Conservation (phyloP, 352 stramenopile species). For the Thalassiosira mediterranea region DNA sequence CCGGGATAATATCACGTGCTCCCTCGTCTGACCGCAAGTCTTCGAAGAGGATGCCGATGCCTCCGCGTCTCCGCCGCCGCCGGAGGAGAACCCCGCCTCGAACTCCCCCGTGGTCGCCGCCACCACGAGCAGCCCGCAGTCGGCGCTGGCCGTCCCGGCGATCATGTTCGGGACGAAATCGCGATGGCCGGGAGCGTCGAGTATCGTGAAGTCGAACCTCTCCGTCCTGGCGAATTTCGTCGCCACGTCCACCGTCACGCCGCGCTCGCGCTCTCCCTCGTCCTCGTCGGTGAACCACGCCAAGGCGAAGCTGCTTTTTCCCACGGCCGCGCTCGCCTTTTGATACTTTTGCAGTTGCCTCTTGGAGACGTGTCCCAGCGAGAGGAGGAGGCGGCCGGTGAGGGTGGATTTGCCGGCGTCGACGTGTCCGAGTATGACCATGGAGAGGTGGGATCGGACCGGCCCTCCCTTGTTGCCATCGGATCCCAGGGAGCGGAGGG, state of each 20-base stretch:
- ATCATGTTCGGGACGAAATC: conserved; percentile 99
- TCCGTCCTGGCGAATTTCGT: conserved; percentile 91
- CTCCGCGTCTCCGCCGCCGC: background rate
- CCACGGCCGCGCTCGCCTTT: conserved; percentile 84
- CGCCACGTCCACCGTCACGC: conserved; percentile 97
- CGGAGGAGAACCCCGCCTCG: conserved; percentile 90
- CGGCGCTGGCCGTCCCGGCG: conserved; percentile 87
- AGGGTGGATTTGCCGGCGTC: conserved; percentile 96
- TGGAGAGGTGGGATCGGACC: conserved; percentile 82
- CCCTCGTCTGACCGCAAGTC: conserved; percentile 93
- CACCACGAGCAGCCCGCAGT: conserved; percentile 91
- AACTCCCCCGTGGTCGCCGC: conserved; percentile 91
- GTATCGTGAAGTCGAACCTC: conserved; percentile 91
- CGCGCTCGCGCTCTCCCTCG: conserved; percentile 88
- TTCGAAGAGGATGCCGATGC: conserved; percentile 52
- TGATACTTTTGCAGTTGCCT: conserved; percentile 62
- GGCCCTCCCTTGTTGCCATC: conserved; percentile 1
- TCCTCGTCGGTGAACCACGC: conserved; percentile 89
- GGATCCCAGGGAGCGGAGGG: conserved; percentile 22
- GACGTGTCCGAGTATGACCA: conserved; percentile 97
- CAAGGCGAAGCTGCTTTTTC: conserved; percentile 95
- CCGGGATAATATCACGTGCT: conserved; percentile 94
- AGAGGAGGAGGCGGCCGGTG: conserved; percentile 93
- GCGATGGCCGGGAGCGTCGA: conserved; percentile 95
- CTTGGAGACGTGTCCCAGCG: conserved; percentile 85